Percentiles rank a stretch among this genome's conserved stretches.
Evolutionary conservation across 306 rosid species (phyloP).

Genomic region (Albizia julibrissin): DNA sequence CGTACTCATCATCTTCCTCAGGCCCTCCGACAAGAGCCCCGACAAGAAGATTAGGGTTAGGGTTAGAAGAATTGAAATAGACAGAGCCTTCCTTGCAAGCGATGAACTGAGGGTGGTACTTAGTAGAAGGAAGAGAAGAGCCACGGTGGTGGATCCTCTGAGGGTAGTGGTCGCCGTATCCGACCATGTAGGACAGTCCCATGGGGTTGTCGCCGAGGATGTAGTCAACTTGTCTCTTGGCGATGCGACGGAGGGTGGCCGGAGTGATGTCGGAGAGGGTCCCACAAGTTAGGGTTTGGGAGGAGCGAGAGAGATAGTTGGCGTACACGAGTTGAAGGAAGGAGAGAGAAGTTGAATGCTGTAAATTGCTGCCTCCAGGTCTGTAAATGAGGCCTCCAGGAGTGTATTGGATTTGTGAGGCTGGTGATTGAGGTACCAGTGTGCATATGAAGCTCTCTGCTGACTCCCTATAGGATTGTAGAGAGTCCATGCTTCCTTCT

Average conservation of each 20-base stretch:
- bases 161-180: slow-evolving; percentile 63
- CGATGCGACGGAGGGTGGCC: slow-evolving; percentile 52
- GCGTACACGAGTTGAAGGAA: slow-evolving; percentile 78
- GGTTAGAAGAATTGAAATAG: slow-evolving; percentile 61
- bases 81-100: slow-evolving; percentile 74
- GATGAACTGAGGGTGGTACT: slow-evolving; percentile 59
- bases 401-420: slow-evolving; percentile 65
- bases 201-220: slow-evolving; percentile 79
- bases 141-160: slow-evolving; percentile 84
- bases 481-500: slow-evolving; percentile 63
- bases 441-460: slow-evolving; percentile 88
- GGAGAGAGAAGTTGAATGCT: slow-evolving; percentile 76
- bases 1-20: slow-evolving; percentile 59
- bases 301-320: slow-evolving; percentile 56
- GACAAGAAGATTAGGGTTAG: slow-evolving; percentile 68
- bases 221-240: slow-evolving; percentile 81
- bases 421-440: slow-evolving; percentile 60
- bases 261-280: slow-evolving; percentile 54
- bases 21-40: slow-evolving; percentile 94
- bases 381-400: slow-evolving; percentile 84
- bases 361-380: slow-evolving; percentile 89
- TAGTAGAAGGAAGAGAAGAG: slow-evolving; percentile 73
- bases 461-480: slow-evolving; percentile 65
- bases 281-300: slow-evolving; percentile 63
- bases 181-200: slow-evolving; percentile 88